phyloP scores from a whole-genome alignment of 176 grass and related monocot species.

The Juncus inflexus region DNA sequence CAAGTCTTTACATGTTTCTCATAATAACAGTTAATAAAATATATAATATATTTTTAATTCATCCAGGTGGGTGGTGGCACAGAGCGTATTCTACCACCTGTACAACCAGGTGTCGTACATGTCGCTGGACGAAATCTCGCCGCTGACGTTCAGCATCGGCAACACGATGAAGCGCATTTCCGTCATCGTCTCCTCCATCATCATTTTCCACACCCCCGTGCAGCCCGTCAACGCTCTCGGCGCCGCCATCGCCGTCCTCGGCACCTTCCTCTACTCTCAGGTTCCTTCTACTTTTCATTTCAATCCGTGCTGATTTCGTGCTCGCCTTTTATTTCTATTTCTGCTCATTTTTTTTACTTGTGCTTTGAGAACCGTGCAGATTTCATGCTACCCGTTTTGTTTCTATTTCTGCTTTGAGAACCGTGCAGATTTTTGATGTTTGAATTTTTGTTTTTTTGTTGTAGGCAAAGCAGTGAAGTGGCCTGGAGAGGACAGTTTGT shows the following conservation, averaged over 20 bases:
- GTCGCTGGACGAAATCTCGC: constrained; percentile 83
- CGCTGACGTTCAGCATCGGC: constrained; percentile 84
- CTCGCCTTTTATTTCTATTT: too few relatives aligned
- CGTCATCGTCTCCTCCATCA: constrained; percentile 90
- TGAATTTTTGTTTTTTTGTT: too few relatives aligned
- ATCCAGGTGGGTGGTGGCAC: constrained; percentile 80
- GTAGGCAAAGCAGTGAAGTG: too few relatives aligned
- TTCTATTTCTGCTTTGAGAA: too few relatives aligned
- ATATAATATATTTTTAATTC: too few relatives aligned
- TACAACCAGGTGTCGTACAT: constrained; percentile 99
- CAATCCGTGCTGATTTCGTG: too few relatives aligned
- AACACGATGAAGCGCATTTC: constrained; percentile 98
- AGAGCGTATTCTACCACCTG: constrained; percentile 90
- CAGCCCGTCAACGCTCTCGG: constrained; percentile 81
- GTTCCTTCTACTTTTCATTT: constrained; percentile 33
- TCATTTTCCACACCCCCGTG: constrained; percentile 87
- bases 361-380: too few relatives aligned
- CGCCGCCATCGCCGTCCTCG: constrained; percentile 86
- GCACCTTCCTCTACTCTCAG: constrained; percentile 94
- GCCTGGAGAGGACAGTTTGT: too few relatives aligned
- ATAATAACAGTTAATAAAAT: constrained; percentile 1
- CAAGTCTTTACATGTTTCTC: constrained; percentile 96
- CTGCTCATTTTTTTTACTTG: too few relatives aligned
- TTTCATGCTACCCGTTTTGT: too few relatives aligned
- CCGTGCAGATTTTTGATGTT: too few relatives aligned